A percentile compares a stretch with the other conserved stretches of the same genome.
Evolutionary conservation across 805 yeast species (phyloP).

Genomic region (Candida nonsorbophila): DNA sequence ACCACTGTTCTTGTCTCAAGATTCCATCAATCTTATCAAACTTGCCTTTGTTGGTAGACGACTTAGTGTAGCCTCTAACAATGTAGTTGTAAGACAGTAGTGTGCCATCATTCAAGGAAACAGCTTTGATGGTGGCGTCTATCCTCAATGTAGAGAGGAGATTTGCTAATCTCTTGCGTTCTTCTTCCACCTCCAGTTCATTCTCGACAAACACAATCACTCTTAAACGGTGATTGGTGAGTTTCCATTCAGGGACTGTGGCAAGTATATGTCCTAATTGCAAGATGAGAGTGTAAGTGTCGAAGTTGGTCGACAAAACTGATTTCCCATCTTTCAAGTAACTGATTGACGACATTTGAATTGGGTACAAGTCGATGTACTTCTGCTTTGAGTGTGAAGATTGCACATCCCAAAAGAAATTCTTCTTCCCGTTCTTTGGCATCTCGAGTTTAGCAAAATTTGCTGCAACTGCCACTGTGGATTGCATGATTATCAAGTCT

Average conservation of each 20-base stretch:
- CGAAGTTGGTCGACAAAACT: slow-evolving; percentile 83
- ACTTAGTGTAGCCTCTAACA: slow-evolving; percentile 57
- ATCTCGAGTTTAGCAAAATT: slow-evolving; percentile 67
- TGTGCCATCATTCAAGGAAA: slow-evolving; percentile 56
- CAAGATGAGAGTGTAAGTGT: slow-evolving; percentile 88
- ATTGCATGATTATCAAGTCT: slow-evolving; percentile 81
- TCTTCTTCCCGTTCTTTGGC: slow-evolving; percentile 40
- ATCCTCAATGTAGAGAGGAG: slow-evolving; percentile 76
- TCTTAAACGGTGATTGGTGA: slow-evolving; percentile 59
- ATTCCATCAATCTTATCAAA: slow-evolving; percentile 44
- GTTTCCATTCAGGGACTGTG: slow-evolving; percentile 92
- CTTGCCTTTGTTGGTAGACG: slow-evolving; percentile 15
- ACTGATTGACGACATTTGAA: slow-evolving; percentile 89
- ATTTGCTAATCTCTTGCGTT: slow-evolving; percentile 53
- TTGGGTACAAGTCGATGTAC: slow-evolving; percentile 88
- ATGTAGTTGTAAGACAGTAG: slow-evolving; percentile 67
- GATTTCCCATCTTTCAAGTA: slow-evolving; percentile 61
- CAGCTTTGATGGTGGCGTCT: slow-evolving; percentile 71
- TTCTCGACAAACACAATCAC: slow-evolving; percentile 89
- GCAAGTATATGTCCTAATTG: slow-evolving; percentile 91
- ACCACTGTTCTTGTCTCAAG: slow-evolving; percentile 75
- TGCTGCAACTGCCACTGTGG: slow-evolving; percentile 90
- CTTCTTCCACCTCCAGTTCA: slow-evolving; percentile 64
- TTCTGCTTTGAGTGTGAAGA: slow-evolving; percentile 24
- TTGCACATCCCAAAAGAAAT: slow-evolving; percentile 11